Base-by-base conservation (phyloP, 208 protist genomes). In the Crithidia mellificae region DNA sequence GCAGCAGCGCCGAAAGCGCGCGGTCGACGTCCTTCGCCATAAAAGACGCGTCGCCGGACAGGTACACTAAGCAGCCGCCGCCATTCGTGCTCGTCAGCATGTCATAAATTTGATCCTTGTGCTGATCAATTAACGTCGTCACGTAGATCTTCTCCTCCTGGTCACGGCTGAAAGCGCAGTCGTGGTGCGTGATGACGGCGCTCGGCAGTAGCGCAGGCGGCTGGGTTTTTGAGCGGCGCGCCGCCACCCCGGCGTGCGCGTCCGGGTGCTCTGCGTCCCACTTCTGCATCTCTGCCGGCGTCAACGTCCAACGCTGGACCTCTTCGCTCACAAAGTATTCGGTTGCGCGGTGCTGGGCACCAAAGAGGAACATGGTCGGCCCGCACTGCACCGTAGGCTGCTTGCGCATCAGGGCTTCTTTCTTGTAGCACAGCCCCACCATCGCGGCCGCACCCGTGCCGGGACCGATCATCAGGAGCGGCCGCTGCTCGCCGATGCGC, bases 21-120 rank as follows among this genome's bases (percentile, higher is more conserved):
- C 78, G 61, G 56, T 98, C 90, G 9, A 98, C 96, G 53, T 95
- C 90, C 56, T 84, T 83, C 2, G 96, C 94, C 96, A 98, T 98
- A 49, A 77, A 63, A 15, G 83, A 83, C 0, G 94, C 97, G 56
- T 98, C 94, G 43, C 92, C 92, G 51, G 89, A 97, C 11, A 98
- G 68, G 72, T 94, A 98, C 25, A 98, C 22, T 38, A 90, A 39
- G 29, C 85, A 83, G 12, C 74, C 82, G 20, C 66, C 81, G 11
- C 67, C 70, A 19, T 29, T 25, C 19, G 54, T 74, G 47, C 41
- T 79, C 19, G 55, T 85, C 32, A 94, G 68, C 52, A 91, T 72
- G 17, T 66, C 53, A 51, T 75, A 75, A 14, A 94, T 63, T 20
- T 74, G 56, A 52, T 94, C 82, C 39, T 74, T 85, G 56, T 92